phyloP scores from a whole-genome alignment of 805 yeast genomes.

The Cyberlindnera euphorbiiphila region DNA sequence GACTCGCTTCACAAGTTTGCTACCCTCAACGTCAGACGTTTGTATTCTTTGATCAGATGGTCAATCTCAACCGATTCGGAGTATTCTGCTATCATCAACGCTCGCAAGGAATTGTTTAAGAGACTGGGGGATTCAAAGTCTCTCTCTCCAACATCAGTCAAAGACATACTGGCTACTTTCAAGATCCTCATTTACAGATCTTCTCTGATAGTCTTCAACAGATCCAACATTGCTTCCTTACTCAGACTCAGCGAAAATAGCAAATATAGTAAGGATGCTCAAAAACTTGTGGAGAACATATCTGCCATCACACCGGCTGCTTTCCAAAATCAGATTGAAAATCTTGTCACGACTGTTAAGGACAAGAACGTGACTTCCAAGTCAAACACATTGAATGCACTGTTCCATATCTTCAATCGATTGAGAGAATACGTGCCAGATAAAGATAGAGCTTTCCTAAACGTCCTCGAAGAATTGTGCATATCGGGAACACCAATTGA shows the following conservation, averaged over 20 bases:
- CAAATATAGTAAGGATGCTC: conserved; percentile 36
- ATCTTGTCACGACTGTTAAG: conserved; percentile 41
- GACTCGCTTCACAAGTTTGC: conserved; percentile 50
- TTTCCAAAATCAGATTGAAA: conserved; percentile 54
- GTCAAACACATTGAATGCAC: conserved; percentile 46
- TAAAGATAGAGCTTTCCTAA: conserved; percentile 38
- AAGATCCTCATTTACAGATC: conserved; percentile 59
- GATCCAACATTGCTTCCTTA: conserved; percentile 54
- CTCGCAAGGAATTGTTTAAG: conserved; percentile 58
- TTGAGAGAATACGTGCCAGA: conserved; percentile 45
- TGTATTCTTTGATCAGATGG: conserved; percentile 49
- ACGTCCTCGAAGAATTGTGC: conserved; percentile 44
- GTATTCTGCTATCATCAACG: conserved; percentile 53
- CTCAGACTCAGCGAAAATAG: conserved; percentile 37
- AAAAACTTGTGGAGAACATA: conserved; percentile 54
- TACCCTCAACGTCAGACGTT: conserved; percentile 53
- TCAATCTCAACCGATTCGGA: conserved; percentile 57
- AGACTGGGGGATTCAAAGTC: conserved; percentile 51
- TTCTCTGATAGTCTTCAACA: conserved; percentile 59
- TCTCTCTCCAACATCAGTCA: conserved; percentile 34
- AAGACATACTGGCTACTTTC: conserved; percentile 49
- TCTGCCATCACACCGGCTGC: conserved; percentile 60
- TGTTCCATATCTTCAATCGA: conserved; percentile 53
- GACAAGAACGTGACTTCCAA: conserved; percentile 18
- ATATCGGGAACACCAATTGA: conserved; percentile 52